phyloP scores from a whole-genome alignment of 192 early-diverging fungal genomes.

The Chytriomyces sp. region DNA sequence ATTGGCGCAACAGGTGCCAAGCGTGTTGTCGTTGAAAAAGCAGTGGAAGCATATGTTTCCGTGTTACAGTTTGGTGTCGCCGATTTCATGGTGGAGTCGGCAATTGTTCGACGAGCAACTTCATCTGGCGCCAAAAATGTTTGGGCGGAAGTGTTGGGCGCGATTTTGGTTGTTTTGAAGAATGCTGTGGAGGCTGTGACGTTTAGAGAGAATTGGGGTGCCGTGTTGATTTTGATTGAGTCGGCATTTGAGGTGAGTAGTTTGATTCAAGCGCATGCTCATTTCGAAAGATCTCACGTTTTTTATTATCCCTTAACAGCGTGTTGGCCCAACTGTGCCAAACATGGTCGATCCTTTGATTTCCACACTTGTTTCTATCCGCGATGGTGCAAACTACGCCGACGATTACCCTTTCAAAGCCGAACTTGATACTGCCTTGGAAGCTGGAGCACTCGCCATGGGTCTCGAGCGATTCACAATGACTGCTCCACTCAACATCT shows the following conservation, averaged over 20 bases:
- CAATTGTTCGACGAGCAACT: constrained; percentile 38
- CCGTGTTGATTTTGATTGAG: constrained; percentile 75
- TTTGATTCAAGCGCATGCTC: neutral
- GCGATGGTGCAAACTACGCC: constrained; percentile 67
- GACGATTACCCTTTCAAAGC: constrained; percentile 83
- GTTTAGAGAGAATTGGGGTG: constrained; percentile 81
- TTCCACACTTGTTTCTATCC: constrained; percentile 71
- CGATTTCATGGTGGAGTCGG: constrained; percentile 72
- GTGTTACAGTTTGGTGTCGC: constrained; percentile 78
- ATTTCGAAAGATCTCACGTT: neutral
- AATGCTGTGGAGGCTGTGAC: constrained; percentile 61
- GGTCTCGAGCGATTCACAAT: constrained; percentile 79
- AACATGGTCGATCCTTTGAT: constrained; percentile 67
- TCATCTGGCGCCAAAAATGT: constrained; percentile 26
- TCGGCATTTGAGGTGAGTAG: constrained; percentile 67
- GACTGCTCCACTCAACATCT: constrained; percentile 83
- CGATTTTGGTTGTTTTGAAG: constrained; percentile 43
- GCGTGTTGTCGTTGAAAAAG: constrained; percentile 54
- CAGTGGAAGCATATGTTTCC: constrained; percentile 71
- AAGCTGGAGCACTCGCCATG: constrained; percentile 77
- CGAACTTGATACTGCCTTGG: constrained; percentile 81
- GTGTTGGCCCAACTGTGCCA: constrained; percentile 68
- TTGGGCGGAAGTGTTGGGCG: constrained; percentile 54
- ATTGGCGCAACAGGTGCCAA: constrained; percentile 39
- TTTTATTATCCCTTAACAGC: constrained; percentile 36